These are phyloP conservation scores for Leccinum ponderosum DNA, from an alignment of 1,284 basidiomycete species.

Conservation along the genomic window DNA sequence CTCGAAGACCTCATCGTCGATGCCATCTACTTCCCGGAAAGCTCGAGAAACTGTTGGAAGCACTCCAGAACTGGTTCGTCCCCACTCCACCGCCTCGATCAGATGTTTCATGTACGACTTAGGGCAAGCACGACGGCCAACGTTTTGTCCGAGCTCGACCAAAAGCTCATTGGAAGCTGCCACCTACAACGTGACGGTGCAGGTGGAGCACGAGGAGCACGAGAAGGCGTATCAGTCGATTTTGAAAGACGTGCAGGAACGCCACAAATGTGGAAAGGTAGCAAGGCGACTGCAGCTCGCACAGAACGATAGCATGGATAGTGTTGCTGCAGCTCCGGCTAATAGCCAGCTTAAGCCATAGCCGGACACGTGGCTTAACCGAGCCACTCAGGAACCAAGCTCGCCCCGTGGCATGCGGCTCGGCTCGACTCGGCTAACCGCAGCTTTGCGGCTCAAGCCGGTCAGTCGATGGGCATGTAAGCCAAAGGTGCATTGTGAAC, in stretches of 20 bases:
- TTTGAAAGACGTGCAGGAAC: conserved; percentile 43
- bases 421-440: too few relatives aligned
- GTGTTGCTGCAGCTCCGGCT: too few relatives aligned
- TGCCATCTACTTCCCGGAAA: conserved; percentile 84
- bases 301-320: conserved; percentile 28
- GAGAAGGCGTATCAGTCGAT: conserved; percentile 34
- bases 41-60: conserved; percentile 57
- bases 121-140: conserved; percentile 77
- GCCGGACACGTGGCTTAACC: too few relatives aligned
- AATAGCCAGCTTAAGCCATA: too few relatives aligned
- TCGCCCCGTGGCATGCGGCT: too few relatives aligned
- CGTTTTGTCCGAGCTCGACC: conserved; percentile 55
- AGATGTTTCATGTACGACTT: neutral
- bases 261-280: conserved; percentile 53
- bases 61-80: conserved; percentile 73
- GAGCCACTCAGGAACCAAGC: too few relatives aligned
- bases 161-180: conserved; percentile 40
- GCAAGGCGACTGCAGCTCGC: conserved; percentile 24
- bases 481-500: too few relatives aligned
- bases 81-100: neutral
- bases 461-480: too few relatives aligned
- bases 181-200: conserved; percentile 26
- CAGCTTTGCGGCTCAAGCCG: too few relatives aligned
- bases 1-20: conserved; percentile 97
- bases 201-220: conserved; percentile 36